These are phyloP conservation scores for Euphorbia schlechtendalii DNA, from an alignment of 441 rosid genomes.

Conservation along the genomic window DNA sequence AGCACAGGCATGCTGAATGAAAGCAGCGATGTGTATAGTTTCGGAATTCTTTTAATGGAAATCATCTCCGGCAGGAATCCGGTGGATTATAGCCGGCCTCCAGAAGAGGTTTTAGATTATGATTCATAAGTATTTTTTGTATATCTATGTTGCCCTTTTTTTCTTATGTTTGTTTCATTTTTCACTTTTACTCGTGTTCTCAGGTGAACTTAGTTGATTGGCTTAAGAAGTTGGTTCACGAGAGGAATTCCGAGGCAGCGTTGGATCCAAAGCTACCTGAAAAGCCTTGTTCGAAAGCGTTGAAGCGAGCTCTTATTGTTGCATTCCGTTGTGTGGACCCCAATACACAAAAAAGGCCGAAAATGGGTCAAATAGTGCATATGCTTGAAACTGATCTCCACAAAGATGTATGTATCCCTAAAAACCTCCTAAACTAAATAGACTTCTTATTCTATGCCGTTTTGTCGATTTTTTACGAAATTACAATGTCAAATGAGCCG, in stretches of 20 bases:
- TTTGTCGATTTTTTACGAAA: not conserved
- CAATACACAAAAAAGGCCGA: constrained; percentile 80
- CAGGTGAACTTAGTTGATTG: constrained; percentile 86
- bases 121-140: constrained; percentile 1
- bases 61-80: constrained; percentile 82
- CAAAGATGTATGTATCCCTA: constrained; percentile 45
- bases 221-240: constrained; percentile 76
- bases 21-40: constrained; percentile 84
- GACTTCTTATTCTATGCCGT: not conserved
- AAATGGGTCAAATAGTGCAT: constrained; percentile 90
- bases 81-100: constrained; percentile 76
- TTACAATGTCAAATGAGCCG: not conserved
- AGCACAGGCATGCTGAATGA: constrained; percentile 94
- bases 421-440: not conserved
- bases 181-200: constrained; percentile 3
- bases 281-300: constrained; percentile 66
- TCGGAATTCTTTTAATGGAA: constrained; percentile 89
- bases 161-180: not conserved
- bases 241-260: constrained; percentile 63
- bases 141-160: not conserved
- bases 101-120: constrained; percentile 50
- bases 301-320: constrained; percentile 74
- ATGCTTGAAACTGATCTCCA: constrained; percentile 84
- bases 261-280: constrained; percentile 72
- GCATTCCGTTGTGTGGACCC: constrained; percentile 92